Percentiles rank a stretch among this genome's conserved stretches.
These are phyloP conservation scores for Phytophthora brassicae DNA, from an alignment of 352 stramenopile genomes.

Conservation along the genomic window DNA sequence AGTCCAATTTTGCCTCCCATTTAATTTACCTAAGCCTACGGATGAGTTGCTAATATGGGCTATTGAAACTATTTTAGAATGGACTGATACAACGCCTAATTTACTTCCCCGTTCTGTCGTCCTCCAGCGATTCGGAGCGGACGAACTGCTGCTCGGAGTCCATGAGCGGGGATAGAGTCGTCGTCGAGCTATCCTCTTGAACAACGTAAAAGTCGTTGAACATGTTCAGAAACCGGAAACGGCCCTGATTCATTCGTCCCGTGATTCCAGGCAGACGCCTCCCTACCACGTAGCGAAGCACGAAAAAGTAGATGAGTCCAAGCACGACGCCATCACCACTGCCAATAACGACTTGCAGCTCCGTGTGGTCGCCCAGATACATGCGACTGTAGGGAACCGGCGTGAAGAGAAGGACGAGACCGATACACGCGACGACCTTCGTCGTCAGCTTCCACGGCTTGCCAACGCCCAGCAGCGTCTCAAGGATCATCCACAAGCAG, in stretches of 20 bases:
- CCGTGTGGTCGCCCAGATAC: slow-evolving; percentile 62
- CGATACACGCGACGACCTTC: slow-evolving; percentile 17
- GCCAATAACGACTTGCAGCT: slow-evolving; percentile 49
- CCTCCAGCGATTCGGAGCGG: slow-evolving; percentile 16
- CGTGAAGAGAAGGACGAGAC: slow-evolving; percentile 36
- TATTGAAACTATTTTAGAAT: too few species aligned
- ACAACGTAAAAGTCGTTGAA: slow-evolving; percentile 42
- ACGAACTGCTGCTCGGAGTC: slow-evolving; percentile 16
- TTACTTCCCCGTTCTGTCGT: neutral
- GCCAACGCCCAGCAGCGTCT: slow-evolving; percentile 41
- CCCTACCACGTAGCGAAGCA: slow-evolving; percentile 41
- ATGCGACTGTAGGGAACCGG: slow-evolving; percentile 61
- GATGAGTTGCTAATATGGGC: too few species aligned
- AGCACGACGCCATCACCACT: slow-evolving; percentile 39
- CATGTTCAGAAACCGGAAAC: slow-evolving; percentile 34
- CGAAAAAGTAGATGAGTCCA: slow-evolving; percentile 45
- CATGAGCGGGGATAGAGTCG: slow-evolving; percentile 26
- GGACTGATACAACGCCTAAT: too few species aligned
- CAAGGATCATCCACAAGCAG: slow-evolving; percentile 50
- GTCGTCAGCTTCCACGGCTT: slow-evolving; percentile 18
- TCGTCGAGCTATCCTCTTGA: slow-evolving; percentile 4
- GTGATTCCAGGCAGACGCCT: slow-evolving; percentile 29
- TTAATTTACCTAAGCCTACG: too few species aligned
- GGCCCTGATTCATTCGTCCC: slow-evolving; percentile 28
- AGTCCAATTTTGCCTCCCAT: too few species aligned